Base-by-base conservation (phyloP, 2,329 filamentous ascomycete genomes). In the Stylonectria norvegica region DNA sequence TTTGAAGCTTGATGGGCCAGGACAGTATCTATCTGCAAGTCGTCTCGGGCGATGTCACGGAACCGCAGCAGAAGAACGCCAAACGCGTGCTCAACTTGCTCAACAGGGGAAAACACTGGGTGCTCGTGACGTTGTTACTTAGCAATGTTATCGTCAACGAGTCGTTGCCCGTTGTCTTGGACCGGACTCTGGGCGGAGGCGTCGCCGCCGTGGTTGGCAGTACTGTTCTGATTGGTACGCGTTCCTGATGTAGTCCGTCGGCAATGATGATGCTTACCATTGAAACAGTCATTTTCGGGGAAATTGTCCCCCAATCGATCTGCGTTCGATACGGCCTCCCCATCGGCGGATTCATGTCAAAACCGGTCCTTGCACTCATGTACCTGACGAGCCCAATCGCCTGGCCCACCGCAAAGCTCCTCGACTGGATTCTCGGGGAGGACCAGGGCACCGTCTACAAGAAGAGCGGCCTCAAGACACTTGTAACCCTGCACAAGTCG, bases 111-210 rank as follows among this genome's bases (percentile, higher is more conserved):
- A 98, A 98, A 65, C 93, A 98, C 66, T 98, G 93, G 93, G 91
- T 98, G 15, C 73, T 98, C 42, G 93, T 98, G 38, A 97, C 93
- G 3, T 71, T 98, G 18, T 77, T 98, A 6, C 73, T 98, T 40
- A 89, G 89, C 64, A 98, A 98, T 64, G 93, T 98, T 60, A 94
- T 98, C 57, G 95, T 94, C 51, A 97, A 98, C 65, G 93, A 97
- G 68, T 94, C 91, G 3, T 73, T 96, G 11, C 93, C 93, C 19
- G 95, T 98, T 47, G 88, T 98, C 9, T 78, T 98, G 36, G 93
- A 98, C 66, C 78, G 93, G 41, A 95, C 89, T 41, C 78, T 98
- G 14, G 93, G 93, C 20, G 93, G 93, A 52, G 93, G 93, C 49
- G 90, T 94, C 73, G 90, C 91, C 46, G 93, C 93, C 46, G 89